Conservation (phyloP, 2,329 filamentous ascomycete genomes). For the Lachnellula subtilissima region DNA sequence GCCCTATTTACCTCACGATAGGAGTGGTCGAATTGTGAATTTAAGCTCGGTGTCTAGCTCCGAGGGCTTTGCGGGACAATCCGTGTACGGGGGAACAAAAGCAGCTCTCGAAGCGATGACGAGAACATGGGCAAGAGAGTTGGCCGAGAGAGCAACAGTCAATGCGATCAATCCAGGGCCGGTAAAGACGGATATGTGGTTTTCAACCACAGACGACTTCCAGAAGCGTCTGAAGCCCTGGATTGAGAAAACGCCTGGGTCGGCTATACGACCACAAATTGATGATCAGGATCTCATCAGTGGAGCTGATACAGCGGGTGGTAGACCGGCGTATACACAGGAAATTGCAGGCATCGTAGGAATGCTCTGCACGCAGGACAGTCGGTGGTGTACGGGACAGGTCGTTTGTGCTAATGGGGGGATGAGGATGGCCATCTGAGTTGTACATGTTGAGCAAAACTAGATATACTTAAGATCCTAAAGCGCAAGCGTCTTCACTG, state of each 20-base stretch:
- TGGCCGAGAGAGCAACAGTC: slow-evolving; percentile 57
- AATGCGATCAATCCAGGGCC: slow-evolving; percentile 64
- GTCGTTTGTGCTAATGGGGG: slow-evolving; percentile 79
- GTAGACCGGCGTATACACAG: slow-evolving; percentile 58
- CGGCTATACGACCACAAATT: slow-evolving; percentile 53
- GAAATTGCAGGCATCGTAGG: slow-evolving; percentile 74
- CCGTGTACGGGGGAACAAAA: slow-evolving; percentile 62
- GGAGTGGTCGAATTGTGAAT: slow-evolving; percentile 60
- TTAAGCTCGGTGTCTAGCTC: slow-evolving; percentile 54
- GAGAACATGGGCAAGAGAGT: slow-evolving; percentile 60
- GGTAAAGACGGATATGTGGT: slow-evolving; percentile 64
- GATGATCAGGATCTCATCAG: slow-evolving; percentile 60
- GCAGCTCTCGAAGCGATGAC: slow-evolving; percentile 66
- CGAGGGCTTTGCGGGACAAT: slow-evolving; percentile 53
- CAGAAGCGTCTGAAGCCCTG: slow-evolving; percentile 55
- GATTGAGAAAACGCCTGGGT: slow-evolving; percentile 60
- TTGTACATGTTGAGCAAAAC: neutral
- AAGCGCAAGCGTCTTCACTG: too few species aligned
- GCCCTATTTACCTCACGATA: slow-evolving; percentile 65
- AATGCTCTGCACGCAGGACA: slow-evolving; percentile 68
- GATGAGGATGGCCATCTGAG: slow-evolving; percentile 47
- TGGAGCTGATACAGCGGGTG: slow-evolving; percentile 49
- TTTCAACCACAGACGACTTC: slow-evolving; percentile 50
- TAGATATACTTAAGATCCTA: neutral
- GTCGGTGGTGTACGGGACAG: slow-evolving; percentile 74